phyloP scores from a whole-genome alignment of 192 early-diverging fungal genomes.

The Mortierella antarctica region DNA sequence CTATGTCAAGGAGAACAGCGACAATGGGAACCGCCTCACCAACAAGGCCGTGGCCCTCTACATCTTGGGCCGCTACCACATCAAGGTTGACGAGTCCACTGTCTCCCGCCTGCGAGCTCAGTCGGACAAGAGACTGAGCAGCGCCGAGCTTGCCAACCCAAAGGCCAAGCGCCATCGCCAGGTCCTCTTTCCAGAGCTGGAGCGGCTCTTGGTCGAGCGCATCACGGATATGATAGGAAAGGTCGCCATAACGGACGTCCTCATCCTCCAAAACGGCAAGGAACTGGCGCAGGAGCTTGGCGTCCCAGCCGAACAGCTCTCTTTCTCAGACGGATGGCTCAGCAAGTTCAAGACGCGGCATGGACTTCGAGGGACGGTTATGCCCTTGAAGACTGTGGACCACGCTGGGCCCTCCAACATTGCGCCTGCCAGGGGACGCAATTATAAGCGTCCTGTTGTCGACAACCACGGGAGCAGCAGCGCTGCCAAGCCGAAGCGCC shows the following conservation, averaged over 20 bases:
- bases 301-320: slow-evolving; percentile 20
- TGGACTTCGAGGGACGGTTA: slow-evolving; percentile 17
- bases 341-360: slow-evolving; percentile 55
- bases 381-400: neutral
- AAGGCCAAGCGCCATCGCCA: slow-evolving; percentile 34
- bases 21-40: slow-evolving; percentile 4
- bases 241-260: slow-evolving; percentile 20
- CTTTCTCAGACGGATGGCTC: slow-evolving; percentile 53
- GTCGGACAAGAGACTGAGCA: slow-evolving; percentile 10
- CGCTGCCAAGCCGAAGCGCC: too few relatives aligned
- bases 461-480: too few relatives aligned
- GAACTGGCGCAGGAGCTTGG: slow-evolving; percentile 22
- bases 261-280: slow-evolving; percentile 36
- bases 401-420: neutral
- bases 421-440: too few relatives aligned
- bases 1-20: slow-evolving; percentile 31
- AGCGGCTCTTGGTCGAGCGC: slow-evolving; percentile 39
- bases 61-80: slow-evolving; percentile 17
- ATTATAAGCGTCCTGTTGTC: too few relatives aligned
- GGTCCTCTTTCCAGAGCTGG: slow-evolving; percentile 49
- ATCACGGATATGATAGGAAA: slow-evolving; percentile 16
- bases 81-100: slow-evolving; percentile 48
- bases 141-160: slow-evolving; percentile 31
- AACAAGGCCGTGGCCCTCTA: slow-evolving; percentile 24
- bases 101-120: slow-evolving; percentile 29